phyloP scores from a whole-genome alignment of 2,329 filamentous ascomycete genomes.

The Fusarium sp. region DNA sequence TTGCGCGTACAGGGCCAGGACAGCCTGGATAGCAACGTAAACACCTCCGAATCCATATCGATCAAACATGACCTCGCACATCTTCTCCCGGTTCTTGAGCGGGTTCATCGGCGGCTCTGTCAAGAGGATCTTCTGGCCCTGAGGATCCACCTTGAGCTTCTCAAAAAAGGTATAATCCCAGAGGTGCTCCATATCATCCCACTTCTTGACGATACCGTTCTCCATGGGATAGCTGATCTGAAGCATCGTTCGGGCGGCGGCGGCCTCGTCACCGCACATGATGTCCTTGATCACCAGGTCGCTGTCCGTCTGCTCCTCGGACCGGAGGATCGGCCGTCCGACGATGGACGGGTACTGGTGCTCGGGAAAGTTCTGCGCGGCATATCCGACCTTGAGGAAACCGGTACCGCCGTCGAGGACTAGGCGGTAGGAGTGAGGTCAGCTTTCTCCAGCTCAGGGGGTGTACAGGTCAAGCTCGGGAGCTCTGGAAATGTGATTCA shows the following conservation, averaged over 20 bases:
- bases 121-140: slow-evolving; percentile 94
- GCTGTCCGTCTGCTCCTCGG: slow-evolving; percentile 81
- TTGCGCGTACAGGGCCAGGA: slow-evolving; percentile 95
- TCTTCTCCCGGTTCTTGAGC: slow-evolving; percentile 94
- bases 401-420: slow-evolving; percentile 99
- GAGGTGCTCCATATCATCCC: slow-evolving; percentile 99
- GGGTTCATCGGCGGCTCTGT: slow-evolving; percentile 99
- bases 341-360: slow-evolving; percentile 99
- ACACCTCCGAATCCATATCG: slow-evolving; percentile 96
- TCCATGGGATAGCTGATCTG: slow-evolving; percentile 99
- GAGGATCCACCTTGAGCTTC: slow-evolving; percentile 93
- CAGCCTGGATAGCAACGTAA: slow-evolving; percentile 97
- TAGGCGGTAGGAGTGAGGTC: slow-evolving; percentile 53
- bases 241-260: slow-evolving; percentile 94
- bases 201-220: slow-evolving; percentile 99
- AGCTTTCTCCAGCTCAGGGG: slow-evolving; percentile 36
- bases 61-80: slow-evolving; percentile 99
- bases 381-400: slow-evolving; percentile 99
- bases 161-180: slow-evolving; percentile 99
- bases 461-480: slow-evolving; percentile 28
- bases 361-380: slow-evolving; percentile 99
- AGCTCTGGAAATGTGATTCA: slow-evolving; percentile 14
- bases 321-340: slow-evolving; percentile 95
- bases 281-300: slow-evolving; percentile 90
- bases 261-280: slow-evolving; percentile 99